phyloP scores from a whole-genome alignment of 2,329 filamentous ascomycete species.

The Tolypocladium sp. region DNA sequence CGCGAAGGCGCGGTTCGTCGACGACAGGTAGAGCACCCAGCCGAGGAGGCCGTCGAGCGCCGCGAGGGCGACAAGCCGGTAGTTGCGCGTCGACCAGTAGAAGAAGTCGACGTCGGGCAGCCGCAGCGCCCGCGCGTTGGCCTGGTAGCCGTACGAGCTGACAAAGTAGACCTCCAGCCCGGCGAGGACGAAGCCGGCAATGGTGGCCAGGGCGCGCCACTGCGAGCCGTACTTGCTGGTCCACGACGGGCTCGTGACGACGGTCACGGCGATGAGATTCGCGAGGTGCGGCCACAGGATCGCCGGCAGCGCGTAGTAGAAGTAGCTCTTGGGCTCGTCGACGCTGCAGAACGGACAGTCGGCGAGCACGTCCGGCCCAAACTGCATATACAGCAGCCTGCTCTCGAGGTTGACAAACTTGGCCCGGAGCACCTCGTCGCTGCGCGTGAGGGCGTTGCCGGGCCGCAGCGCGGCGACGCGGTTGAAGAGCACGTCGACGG shows the following conservation, averaged over 20 bases:
- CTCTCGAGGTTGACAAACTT: conserved; percentile 65
- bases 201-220: conserved; percentile 64
- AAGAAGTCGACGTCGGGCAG: conserved; percentile 59
- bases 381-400: conserved; percentile 73
- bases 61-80: conserved; percentile 56
- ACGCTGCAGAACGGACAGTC: conserved; percentile 74
- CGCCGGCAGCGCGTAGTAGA: conserved; percentile 71
- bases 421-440: conserved; percentile 56
- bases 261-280: conserved; percentile 63
- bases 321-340: conserved; percentile 61
- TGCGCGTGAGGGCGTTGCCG: conserved; percentile 33
- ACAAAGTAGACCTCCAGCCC: conserved; percentile 58
- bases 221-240: conserved; percentile 52
- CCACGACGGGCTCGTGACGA: conserved; percentile 62
- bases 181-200: conserved; percentile 50
- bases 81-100: conserved; percentile 58
- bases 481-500: conserved; percentile 75
- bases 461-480: conserved; percentile 55
- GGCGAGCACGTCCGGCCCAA: conserved; percentile 64
- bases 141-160: conserved; percentile 53
- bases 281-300: conserved; percentile 69
- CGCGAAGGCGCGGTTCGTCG: conserved; percentile 71
- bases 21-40: conserved; percentile 61
- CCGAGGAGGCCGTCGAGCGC: conserved; percentile 55
- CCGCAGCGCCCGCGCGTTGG: conserved; percentile 53